A percentile compares a stretch with the other conserved stretches of the same genome.
Conservation (phyloP, 169 alveolate genomes). For the Cryptosporidium tyzzeri region DNA sequence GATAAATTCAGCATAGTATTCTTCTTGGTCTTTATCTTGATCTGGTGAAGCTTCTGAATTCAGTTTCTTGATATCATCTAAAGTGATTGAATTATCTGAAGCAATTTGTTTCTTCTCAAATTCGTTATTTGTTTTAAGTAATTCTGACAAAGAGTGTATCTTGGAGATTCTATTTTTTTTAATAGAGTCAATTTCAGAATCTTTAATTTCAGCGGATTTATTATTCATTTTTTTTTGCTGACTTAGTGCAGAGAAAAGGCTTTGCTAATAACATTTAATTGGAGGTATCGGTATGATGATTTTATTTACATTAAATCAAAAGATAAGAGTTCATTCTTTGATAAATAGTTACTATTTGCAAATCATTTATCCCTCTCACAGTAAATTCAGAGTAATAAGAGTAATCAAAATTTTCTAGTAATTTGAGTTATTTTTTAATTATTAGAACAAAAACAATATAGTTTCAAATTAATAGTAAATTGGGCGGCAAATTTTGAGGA, state of each 20-base stretch:
- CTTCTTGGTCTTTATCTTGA: constrained; percentile 19
- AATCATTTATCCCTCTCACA: not conserved
- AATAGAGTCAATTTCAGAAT: not conserved
- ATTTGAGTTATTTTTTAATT: no score
- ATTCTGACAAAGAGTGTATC: constrained; percentile 29
- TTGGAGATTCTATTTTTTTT: constrained; percentile 47
- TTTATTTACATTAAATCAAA: not conserved
- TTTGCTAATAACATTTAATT: not conserved
- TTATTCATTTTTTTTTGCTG: not conserved
- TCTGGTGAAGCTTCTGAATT: constrained; percentile 10
- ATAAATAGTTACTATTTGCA: not conserved
- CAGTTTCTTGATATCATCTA: constrained; percentile 39
- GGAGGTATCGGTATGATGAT: not conserved
- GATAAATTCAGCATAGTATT: constrained; percentile 36
- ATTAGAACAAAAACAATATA: not conserved
- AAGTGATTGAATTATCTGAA: constrained; percentile 18
- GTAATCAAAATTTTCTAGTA: not conserved
- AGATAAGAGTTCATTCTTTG: not conserved
- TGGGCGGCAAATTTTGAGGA: not conserved
- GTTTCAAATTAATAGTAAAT: no score
- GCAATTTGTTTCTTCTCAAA: not conserved
- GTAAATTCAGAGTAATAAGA: not conserved
- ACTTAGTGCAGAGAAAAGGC: not conserved
- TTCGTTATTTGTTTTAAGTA: constrained; percentile 5
- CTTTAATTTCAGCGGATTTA: not conserved